phyloP scores from a whole-genome alignment of 306 rosid genomes.

The Rosa multiflora region DNA sequence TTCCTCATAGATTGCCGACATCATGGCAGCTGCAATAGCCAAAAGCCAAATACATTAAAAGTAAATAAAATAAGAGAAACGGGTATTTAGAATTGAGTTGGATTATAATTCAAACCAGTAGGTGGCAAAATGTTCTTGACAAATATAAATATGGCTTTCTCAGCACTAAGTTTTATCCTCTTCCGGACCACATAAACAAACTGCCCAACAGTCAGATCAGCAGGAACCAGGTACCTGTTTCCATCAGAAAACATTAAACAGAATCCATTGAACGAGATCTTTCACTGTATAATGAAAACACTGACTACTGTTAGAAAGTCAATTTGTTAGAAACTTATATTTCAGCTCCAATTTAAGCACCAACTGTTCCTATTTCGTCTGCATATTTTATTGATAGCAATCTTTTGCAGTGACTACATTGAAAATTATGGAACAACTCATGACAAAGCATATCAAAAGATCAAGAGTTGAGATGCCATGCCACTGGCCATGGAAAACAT shows the following conservation, averaged over 20 bases:
- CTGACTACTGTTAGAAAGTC: neutral
- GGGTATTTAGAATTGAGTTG: neutral
- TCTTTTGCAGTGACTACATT: neutral
- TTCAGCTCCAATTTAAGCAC: neutral
- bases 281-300: neutral
- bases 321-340: neutral
- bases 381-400: neutral
- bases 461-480: neutral
- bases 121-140: constrained; percentile 83
- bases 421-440: neutral
- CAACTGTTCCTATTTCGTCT: neutral
- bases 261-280: neutral
- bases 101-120: constrained; percentile 48
- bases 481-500: neutral
- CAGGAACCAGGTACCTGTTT: constrained; percentile 84
- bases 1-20: constrained; percentile 89
- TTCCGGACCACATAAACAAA: constrained; percentile 86
- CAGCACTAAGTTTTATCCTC: constrained; percentile 81
- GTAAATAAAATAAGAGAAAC: neutral
- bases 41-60: constrained; percentile 16
- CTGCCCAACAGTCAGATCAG: constrained; percentile 84
- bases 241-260: constrained; percentile 5
- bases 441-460: neutral
- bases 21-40: constrained; percentile 71
- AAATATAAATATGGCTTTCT: constrained; percentile 86